phyloP scores from a whole-genome alignment of 106 monocot species.

The Dendrobium huoshanense region DNA sequence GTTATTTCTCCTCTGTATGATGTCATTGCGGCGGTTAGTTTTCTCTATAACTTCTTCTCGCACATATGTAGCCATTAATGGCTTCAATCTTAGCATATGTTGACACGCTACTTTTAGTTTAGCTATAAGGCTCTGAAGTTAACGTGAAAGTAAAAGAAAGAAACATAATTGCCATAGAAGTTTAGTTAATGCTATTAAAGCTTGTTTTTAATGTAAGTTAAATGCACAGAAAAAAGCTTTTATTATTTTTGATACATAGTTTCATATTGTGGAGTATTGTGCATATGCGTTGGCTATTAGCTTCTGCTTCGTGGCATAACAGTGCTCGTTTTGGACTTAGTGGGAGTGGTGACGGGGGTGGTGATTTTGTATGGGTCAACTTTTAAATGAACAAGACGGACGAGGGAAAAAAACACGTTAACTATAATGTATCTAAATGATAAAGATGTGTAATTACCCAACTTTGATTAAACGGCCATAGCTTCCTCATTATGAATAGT shows the following conservation, averaged over 20 bases:
- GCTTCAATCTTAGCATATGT: neutral
- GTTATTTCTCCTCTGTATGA: conserved; percentile 86
- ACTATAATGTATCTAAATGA: neutral
- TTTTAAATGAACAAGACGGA: neutral
- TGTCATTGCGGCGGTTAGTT: conserved; percentile 70
- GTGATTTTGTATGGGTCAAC: neutral
- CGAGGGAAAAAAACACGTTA: neutral
- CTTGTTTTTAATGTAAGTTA: neutral
- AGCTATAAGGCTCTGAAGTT: neutral
- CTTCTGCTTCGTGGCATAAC: neutral
- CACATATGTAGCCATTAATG: neutral
- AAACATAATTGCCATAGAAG: neutral
- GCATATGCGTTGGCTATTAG: neutral
- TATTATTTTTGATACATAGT: neutral
- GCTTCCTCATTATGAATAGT: neutral
- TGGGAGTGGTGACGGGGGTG: neutral
- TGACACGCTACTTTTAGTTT: neutral
- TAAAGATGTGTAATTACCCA: neutral
- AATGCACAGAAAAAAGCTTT: neutral
- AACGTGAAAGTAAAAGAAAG: neutral
- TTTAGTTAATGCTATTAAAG: neutral
- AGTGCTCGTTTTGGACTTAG: neutral
- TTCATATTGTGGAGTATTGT: neutral
- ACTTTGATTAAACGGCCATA: neutral
- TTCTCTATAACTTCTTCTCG: neutral